These are phyloP conservation scores for Podospora pseudopauciseta DNA, from an alignment of 495 filamentous ascomycete genomes.

Conservation along the genomic window DNA sequence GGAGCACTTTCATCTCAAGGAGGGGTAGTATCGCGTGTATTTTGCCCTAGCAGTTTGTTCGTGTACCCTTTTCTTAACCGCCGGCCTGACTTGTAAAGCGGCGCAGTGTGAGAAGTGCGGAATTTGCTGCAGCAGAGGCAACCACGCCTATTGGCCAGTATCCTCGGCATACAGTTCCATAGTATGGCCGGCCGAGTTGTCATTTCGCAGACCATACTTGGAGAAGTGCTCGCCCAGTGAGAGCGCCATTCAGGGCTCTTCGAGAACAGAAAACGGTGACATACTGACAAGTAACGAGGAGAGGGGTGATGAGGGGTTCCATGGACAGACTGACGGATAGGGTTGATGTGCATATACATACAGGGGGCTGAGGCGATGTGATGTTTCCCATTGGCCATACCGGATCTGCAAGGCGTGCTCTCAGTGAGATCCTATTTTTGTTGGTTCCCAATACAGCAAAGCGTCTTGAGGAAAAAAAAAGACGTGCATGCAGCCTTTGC, in stretches of 20 bases:
- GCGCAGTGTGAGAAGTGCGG: slow-evolving; percentile 8
- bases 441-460: slow-evolving; percentile 10
- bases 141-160: neutral
- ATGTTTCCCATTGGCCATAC: slow-evolving; percentile 19
- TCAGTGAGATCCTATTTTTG: slow-evolving; percentile 30
- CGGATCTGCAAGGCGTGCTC: slow-evolving; percentile 19
- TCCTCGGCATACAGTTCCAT: neutral
- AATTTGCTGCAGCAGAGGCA: slow-evolving; percentile 9
- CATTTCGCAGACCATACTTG: neutral
- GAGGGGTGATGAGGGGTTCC: neutral
- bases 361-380: slow-evolving; percentile 15
- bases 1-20: neutral
- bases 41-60: neutral
- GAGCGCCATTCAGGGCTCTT: neutral
- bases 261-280: neutral
- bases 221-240: neutral
- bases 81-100: neutral
- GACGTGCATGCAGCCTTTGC: slow-evolving; percentile 2
- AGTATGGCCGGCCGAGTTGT: neutral
- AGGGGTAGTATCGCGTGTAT: neutral
- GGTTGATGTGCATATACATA: slow-evolving; percentile 17
- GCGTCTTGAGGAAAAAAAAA: slow-evolving; percentile 5
- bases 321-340: slow-evolving; percentile 9
- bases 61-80: neutral
- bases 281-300: neutral